Percentiles rank a stretch among this genome's conserved stretches.
phyloP scores from a whole-genome alignment of 2,329 filamentous ascomycete genomes.

The Fusarium chuoi region DNA sequence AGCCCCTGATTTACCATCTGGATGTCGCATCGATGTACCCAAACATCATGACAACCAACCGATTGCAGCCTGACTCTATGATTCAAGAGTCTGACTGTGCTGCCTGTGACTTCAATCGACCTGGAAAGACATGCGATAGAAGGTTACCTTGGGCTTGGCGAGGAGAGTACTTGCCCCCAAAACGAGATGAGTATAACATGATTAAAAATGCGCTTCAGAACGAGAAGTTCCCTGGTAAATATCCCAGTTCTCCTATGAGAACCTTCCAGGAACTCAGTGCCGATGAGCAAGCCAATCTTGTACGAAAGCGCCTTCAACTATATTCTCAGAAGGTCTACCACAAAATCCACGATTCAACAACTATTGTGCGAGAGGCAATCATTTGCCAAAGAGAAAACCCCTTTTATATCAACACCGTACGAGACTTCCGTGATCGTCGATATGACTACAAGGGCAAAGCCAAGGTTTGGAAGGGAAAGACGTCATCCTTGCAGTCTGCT shows the following conservation, averaged over 20 bases:
- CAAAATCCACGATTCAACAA: constrained; percentile 96
- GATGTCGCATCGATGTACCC: constrained; percentile 99
- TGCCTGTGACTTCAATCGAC: constrained; percentile 97
- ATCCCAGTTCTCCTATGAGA: constrained; percentile 73
- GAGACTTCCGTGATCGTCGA: constrained; percentile 93
- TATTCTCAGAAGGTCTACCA: constrained; percentile 99
- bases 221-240: constrained; percentile 87
- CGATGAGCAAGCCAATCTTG: constrained; percentile 83
- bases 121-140: constrained; percentile 96
- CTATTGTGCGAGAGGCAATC: constrained; percentile 92
- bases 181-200: constrained; percentile 99
- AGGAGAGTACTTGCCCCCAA: constrained; percentile 95
- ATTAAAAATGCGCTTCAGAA: constrained; percentile 91
- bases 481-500: constrained; percentile 83
- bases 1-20: constrained; percentile 94
- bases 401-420: constrained; percentile 97
- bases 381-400: constrained; percentile 98
- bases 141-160: constrained; percentile 97
- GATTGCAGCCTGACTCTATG: constrained; percentile 98
- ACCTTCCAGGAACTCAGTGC: constrained; percentile 82
- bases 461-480: constrained; percentile 98
- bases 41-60: constrained; percentile 99
- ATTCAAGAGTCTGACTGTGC: constrained; percentile 96
- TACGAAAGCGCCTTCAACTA: constrained; percentile 88
- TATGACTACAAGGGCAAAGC: constrained; percentile 99